Base-by-base conservation (phyloP, 352 stramenopile genomes). In the Paralagenidium karlingii region DNA sequence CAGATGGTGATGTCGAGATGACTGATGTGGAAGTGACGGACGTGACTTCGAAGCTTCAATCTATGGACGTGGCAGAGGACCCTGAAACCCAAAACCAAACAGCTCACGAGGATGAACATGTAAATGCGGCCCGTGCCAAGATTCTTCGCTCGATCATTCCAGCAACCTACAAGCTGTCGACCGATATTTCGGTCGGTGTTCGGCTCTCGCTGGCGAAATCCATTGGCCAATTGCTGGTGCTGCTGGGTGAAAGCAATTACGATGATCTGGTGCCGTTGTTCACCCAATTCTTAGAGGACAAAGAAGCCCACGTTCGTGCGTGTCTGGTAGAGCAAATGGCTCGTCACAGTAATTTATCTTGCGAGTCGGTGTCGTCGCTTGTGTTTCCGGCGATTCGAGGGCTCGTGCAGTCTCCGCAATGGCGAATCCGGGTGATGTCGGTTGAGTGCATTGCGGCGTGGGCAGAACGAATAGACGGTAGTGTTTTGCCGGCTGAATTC, bases 401-500 rank as follows among this genome's bases (percentile, higher is more conserved):
- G 7, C 57, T 90, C 8, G 57, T 55, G 22, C 58, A 65, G 24
- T 87, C 76, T n/a, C 45, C 58, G 10, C 67, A 82, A 43, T 93
- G 79, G 79, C 74, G 79, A 37, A 69, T 88, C 16, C 79, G 79
- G 15, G 67, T 93, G 18, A 86, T 88, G 37, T 89, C 82, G 56
- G 73, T 88, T 27, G 64, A 93, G 50, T 87, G 79, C 38, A 70
- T 93, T 27, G 71, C 61, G 31, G 71, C 77, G 4, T 93, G 76
- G 76, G 69, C 71, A 4, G 73, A 81, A 39, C 73, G 73, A 36
- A 55, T 60, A 0, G 70, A 87, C 40, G 67, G 66, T 3, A 57
- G 63, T 7, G 38, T 55, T 30, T 57, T 87, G 10, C 69, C 74
- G 22, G 28, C 61, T 3, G 69, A 85, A 24, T 85, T 88, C 53